These are phyloP conservation scores for Amniculicola lignicola DNA, from an alignment of 495 filamentous ascomycete species.

Conservation along the genomic window DNA sequence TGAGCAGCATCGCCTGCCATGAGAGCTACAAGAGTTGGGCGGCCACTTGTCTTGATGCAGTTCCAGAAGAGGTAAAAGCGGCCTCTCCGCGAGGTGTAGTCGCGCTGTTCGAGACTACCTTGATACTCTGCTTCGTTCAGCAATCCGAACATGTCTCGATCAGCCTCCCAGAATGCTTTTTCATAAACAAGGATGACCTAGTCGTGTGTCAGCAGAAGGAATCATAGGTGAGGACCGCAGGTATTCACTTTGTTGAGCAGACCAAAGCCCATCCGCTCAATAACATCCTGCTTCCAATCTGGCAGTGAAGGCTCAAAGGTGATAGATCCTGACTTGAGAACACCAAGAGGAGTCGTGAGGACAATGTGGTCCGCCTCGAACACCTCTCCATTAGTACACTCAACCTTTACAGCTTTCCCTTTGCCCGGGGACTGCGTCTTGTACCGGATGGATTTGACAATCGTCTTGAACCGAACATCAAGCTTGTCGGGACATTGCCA, in stretches of 20 bases:
- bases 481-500: conserved; percentile 70
- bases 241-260: conserved; percentile 74
- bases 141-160: conserved; percentile 89
- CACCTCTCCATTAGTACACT: conserved; percentile 73
- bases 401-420: conserved; percentile 52
- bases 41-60: conserved; percentile 78
- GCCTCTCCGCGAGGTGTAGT: conserved; percentile 64
- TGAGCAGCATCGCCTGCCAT: conserved; percentile 97
- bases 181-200: conserved; percentile 83
- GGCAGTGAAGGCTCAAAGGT: conserved; percentile 81
- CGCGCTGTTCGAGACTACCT: conserved; percentile 56
- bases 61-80: conserved; percentile 99
- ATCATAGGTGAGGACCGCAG: background rate
- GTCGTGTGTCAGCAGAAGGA: conserved; percentile 11
- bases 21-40: conserved; percentile 82
- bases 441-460: conserved; percentile 69
- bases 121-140: conserved; percentile 63
- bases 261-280: conserved; percentile 87
- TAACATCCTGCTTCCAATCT: conserved; percentile 75
- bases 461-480: conserved; percentile 70
- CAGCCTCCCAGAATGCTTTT: conserved; percentile 86
- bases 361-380: conserved; percentile 84
- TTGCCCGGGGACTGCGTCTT: conserved; percentile 37
- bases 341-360: conserved; percentile 82
- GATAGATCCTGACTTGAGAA: conserved; percentile 73